Percentiles rank a stretch among this genome's conserved stretches.
phyloP scores from a whole-genome alignment of 441 rosid genomes.

The Euphorbia corollata region DNA sequence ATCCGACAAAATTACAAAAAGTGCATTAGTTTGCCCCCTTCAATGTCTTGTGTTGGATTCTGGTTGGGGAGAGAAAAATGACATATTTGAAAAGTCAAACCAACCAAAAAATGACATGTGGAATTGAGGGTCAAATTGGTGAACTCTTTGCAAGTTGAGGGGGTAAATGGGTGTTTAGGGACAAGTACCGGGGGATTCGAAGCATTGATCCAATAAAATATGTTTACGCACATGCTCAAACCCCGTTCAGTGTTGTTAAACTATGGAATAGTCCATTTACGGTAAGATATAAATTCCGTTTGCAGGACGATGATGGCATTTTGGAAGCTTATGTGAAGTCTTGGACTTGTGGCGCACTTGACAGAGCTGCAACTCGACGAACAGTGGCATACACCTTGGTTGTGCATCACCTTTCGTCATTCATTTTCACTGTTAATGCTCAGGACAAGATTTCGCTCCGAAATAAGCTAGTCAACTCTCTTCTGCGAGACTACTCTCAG shows the following conservation, averaged over 20 bases:
- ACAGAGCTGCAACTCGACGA: conserved; percentile 57
- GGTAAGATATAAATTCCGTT: neutral
- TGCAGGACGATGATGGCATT: conserved; percentile 64
- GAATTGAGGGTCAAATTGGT: too few species aligned
- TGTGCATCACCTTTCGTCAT: conserved; percentile 62
- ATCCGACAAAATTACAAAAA: too few species aligned
- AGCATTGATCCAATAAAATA: too few species aligned
- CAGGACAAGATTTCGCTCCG: conserved; percentile 30
- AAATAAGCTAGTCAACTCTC: conserved; percentile 58
- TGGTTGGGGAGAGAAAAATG: too few species aligned
- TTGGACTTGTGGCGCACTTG: conserved; percentile 74
- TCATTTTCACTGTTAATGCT: conserved; percentile 37
- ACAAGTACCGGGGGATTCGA: too few species aligned
- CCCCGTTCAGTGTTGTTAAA: neutral
- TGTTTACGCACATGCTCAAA: too few species aligned
- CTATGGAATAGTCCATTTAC: neutral
- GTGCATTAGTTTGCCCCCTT: too few species aligned
- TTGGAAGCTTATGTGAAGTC: conserved; percentile 74
- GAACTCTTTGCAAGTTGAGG: too few species aligned
- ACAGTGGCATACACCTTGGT: conserved; percentile 56
- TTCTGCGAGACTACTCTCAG: conserved; percentile 64
- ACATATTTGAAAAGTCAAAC: too few species aligned
- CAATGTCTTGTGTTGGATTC: too few species aligned
- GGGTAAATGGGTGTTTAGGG: too few species aligned
- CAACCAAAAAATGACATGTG: too few species aligned